Evolutionary conservation across 768 basidiomycete species (phyloP), one percentile per base, ranked within the genome.

Genomic region (Hemileccinum impolitum): DNA sequence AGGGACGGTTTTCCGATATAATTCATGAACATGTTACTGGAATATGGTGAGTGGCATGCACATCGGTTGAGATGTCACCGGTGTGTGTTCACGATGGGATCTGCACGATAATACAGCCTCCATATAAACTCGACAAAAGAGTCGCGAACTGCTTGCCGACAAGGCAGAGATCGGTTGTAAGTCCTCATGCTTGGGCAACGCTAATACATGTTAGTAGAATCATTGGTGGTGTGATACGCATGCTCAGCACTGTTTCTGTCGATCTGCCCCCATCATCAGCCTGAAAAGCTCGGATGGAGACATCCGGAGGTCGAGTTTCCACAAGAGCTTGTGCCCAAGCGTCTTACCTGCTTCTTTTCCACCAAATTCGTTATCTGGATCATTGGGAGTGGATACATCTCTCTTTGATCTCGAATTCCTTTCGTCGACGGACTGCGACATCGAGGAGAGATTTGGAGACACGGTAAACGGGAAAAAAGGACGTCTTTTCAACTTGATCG

Each of bases 191-290:
- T 41, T 88, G 75, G 18, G 87, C 87, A 13, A 83, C 85, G 37
- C 86, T 86, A 50, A 41, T 47, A 28, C 17, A 43, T 8, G 39
- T 51, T 4, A 47, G 56, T 48, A 19, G 37, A 49, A 26, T 11
- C 21, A 12, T 32, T 13, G 8, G 15, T 12, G 10, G 8, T 39
- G 28, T 39, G 43, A 17, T 23, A 17, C 13, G 62, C 73, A 54
- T 65, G 84, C 83, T 77, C 68, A 32, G 77, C 83, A 64, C 85
- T 86, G 59, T 87, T 88, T 39, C 85, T 74, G 60, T 88, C 85
- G 47, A 88, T 76, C 77, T 85, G 39, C 12, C 2, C 32, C 17
- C 12, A 15, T 18, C 6, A 39, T 50, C n/a, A 51, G 48, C 18
- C 8, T 37, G 14, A 25, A n/a, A n/a, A 35, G 45, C 9, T 21